Evolutionary conservation across 257 asterid species (phyloP).

Genomic region (Penstemon barbatus): DNA sequence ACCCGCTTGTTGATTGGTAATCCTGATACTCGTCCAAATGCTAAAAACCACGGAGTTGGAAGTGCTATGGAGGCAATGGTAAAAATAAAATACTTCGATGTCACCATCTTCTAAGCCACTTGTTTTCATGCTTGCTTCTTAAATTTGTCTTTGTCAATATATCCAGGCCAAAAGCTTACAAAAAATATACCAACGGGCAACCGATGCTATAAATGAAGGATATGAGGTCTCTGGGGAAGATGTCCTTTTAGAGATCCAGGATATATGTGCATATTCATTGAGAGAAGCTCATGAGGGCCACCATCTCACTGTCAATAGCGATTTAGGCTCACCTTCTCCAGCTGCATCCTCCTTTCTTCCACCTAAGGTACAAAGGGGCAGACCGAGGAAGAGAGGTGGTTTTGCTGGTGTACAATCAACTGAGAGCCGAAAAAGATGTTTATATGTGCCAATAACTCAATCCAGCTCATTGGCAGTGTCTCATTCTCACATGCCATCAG

Average conservation of each 20-base stretch:
- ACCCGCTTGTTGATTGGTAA: slow-evolving; percentile 72
- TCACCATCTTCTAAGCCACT: not conserved
- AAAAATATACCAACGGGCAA: slow-evolving; percentile 60
- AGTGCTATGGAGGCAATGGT: slow-evolving; percentile 70
- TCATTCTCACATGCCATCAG: slow-evolving; percentile 40
- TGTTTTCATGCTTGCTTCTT: slow-evolving; percentile 15
- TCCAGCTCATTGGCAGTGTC: slow-evolving; percentile 38
- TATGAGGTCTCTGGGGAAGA: slow-evolving; percentile 49
- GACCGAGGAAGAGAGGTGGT: slow-evolving; percentile 68
- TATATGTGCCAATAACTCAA: slow-evolving; percentile 32
- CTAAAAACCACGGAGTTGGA: slow-evolving; percentile 62
- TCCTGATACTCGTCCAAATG: slow-evolving; percentile 62
- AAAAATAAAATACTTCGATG: slow-evolving; percentile 1
- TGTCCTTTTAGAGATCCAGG: slow-evolving; percentile 68
- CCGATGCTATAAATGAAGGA: slow-evolving; percentile 61
- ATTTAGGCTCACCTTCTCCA: slow-evolving; percentile 39
- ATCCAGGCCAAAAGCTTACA: slow-evolving; percentile 77
- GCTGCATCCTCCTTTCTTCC: slow-evolving; percentile 37
- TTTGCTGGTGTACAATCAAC: slow-evolving; percentile 35
- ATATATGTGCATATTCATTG: slow-evolving; percentile 59
- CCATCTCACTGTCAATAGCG: slow-evolving; percentile 50
- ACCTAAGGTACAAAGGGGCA: slow-evolving; percentile 62
- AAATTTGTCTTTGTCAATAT: slow-evolving; percentile 14
- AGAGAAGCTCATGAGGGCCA: slow-evolving; percentile 68
- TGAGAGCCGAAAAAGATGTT: slow-evolving; percentile 45